These are phyloP conservation scores for Penicillium sp. DNA, from an alignment of 2,329 filamentous ascomycete species.

Conservation along the genomic window DNA sequence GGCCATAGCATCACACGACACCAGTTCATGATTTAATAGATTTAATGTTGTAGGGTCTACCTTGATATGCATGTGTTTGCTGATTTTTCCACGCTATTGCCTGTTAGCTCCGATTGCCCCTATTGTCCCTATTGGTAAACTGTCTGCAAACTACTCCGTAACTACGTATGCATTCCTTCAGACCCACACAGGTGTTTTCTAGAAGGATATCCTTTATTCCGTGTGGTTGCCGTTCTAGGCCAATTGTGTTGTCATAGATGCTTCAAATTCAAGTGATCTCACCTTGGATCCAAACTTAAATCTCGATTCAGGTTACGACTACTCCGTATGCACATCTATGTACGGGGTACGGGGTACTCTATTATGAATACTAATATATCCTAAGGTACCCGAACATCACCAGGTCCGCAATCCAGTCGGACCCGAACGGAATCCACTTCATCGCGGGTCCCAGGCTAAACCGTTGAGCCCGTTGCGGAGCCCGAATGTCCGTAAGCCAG, in stretches of 20 bases:
- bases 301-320: neutral
- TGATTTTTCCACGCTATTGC: constrained; percentile 3
- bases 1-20: constrained; percentile 19
- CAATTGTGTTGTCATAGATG: neutral
- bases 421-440: constrained; percentile 10
- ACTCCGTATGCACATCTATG: neutral
- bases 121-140: neutral
- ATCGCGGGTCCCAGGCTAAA: constrained; percentile 4
- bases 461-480: constrained; percentile 22
- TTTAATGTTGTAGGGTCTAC: neutral
- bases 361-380: neutral
- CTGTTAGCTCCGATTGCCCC: neutral
- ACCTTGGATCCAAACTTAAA: neutral
- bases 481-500: neutral
- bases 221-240: neutral
- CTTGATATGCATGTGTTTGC: constrained; percentile 3
- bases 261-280: too few species aligned
- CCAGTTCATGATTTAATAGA: neutral
- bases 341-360: neutral
- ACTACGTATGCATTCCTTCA: neutral
- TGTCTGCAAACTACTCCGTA: neutral
- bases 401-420: neutral
- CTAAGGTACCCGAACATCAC: neutral
- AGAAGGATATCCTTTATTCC: neutral
- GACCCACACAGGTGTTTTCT: neutral